Percentiles rank a stretch among this genome's conserved stretches.
Evolutionary conservation across 2,329 filamentous ascomycete genomes (phyloP).

Genomic region (Hirsutella rhossiliensis): DNA sequence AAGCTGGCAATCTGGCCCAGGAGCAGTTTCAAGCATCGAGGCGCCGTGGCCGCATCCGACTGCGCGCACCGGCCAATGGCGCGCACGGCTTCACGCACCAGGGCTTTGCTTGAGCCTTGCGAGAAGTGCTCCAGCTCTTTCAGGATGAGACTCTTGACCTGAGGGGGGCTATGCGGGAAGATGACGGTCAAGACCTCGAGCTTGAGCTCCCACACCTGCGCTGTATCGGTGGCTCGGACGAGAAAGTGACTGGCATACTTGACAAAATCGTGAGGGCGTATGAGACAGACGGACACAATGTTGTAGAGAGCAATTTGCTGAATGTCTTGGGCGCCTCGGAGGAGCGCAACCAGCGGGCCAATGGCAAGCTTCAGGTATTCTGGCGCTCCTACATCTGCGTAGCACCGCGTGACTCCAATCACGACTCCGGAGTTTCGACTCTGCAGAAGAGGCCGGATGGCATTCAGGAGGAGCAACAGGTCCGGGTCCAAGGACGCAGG

Average conservation of each 20-base stretch:
- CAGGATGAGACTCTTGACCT: conserved; percentile 75
- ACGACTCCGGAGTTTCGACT: conserved; percentile 91
- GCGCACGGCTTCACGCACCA: conserved; percentile 81
- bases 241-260: conserved; percentile 85
- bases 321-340: conserved; percentile 76
- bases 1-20: conserved; percentile 79
- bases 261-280: conserved; percentile 67
- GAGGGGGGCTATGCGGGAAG: conserved; percentile 67
- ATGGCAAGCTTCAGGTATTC: conserved; percentile 65
- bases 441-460: conserved; percentile 73
- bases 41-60: conserved; percentile 55
- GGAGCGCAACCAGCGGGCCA: conserved; percentile 73
- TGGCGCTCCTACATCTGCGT: conserved; percentile 69
- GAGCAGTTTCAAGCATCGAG: conserved; percentile 70
- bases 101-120: conserved; percentile 54
- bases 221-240: conserved; percentile 64
- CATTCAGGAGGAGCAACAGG: conserved; percentile 66
- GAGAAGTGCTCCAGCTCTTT: conserved; percentile 93
- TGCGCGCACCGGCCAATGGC: conserved; percentile 92
- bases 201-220: conserved; percentile 81
- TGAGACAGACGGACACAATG: conserved; percentile 82
- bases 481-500: conserved; percentile 61
- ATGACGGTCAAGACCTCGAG: conserved; percentile 83
- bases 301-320: conserved; percentile 87
- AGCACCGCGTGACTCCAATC: conserved; percentile 74